Evolutionary conservation across 2,329 filamentous ascomycete species (phyloP), one percentile per base, ranked within the genome.

Genomic region (Talaromyces sp.): DNA sequence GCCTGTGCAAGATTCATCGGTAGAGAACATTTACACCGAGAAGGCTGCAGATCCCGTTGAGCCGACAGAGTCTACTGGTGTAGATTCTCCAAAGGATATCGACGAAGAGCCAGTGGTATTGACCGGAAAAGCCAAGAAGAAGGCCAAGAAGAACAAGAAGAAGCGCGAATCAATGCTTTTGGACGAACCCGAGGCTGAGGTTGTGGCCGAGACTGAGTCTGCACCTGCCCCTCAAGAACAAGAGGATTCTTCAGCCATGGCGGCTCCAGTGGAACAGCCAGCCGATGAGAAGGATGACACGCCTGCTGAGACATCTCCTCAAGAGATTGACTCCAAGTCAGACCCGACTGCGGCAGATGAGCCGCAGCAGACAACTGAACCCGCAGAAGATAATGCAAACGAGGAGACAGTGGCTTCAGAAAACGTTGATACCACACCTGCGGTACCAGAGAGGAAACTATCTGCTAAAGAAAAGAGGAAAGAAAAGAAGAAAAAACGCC

Each of bases 111-210:
- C 49, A 2, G 22, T 19, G 3, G 22, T 19, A 10, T 54, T 51
- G 54, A 54, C 32, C 17, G 36, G 49, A 28, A 54, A 53, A 53
- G 44, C 57, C 27, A 65, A 63, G 49, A 71, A 68, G 59, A 75
- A 71, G 59, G 63, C 62, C 2, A 76, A 75, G 62, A 75, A 75
- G 65, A 69, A 69, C 22, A 77, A 77, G 68, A 78, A 76, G 61
- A 71, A 69, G 56, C 64, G 65, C 28, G 66, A 70, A 42, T 69
- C 68, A 28, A 64, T 69, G 30, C 64, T 64, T 4, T 71, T 70
- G 61, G 71, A 70, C 47, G 68, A 65, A 27, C 27, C 25, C 30
- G 33, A 42, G 32, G 13, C 30, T 33, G 33, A 55, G 27, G 52
- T 15, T 28, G 6, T 15, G 19, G 10, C n/a, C 7, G 42, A 47